Percentiles rank a stretch among this genome's conserved stretches.
These are phyloP conservation scores for Russula sp. DNA, from an alignment of 768 basidiomycete genomes.

Conservation along the genomic window DNA sequence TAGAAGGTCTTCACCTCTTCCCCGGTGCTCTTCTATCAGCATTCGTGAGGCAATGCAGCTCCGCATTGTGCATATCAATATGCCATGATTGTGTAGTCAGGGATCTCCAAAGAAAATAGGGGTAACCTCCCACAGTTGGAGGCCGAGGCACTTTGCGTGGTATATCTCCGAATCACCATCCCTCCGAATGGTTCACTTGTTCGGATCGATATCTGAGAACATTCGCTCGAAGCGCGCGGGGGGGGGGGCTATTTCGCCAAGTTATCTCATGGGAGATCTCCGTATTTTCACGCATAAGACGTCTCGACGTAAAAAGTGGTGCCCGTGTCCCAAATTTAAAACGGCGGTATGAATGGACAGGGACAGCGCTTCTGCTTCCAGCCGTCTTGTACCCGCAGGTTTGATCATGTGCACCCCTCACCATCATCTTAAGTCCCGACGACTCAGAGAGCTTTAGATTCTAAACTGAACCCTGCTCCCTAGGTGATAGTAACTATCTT, in stretches of 20 bases:
- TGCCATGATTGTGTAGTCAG: background rate
- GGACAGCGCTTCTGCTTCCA: background rate
- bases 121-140: background rate
- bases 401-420: background rate
- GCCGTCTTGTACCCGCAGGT: slow-evolving; percentile 7
- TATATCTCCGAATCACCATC: background rate
- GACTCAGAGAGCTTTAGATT: background rate
- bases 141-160: background rate
- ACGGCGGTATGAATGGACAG: slow-evolving; percentile 6
- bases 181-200: background rate
- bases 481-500: background rate
- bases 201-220: slow-evolving; percentile 18
- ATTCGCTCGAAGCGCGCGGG: slow-evolving; percentile 8
- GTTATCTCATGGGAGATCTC: slow-evolving; percentile 14
- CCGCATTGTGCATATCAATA: background rate
- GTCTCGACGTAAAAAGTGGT: slow-evolving; percentile 5
- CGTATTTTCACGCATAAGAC: slow-evolving; percentile 1
- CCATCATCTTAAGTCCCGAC: background rate
- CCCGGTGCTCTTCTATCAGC: background rate
- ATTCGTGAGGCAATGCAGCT: background rate
- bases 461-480: background rate
- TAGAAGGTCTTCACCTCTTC: background rate
- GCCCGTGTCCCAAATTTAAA: background rate
- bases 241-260: slow-evolving; percentile 6
- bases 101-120: background rate